phyloP scores from a whole-genome alignment of 2,329 filamentous ascomycete genomes.

The Sordariomycetes sp. region DNA sequence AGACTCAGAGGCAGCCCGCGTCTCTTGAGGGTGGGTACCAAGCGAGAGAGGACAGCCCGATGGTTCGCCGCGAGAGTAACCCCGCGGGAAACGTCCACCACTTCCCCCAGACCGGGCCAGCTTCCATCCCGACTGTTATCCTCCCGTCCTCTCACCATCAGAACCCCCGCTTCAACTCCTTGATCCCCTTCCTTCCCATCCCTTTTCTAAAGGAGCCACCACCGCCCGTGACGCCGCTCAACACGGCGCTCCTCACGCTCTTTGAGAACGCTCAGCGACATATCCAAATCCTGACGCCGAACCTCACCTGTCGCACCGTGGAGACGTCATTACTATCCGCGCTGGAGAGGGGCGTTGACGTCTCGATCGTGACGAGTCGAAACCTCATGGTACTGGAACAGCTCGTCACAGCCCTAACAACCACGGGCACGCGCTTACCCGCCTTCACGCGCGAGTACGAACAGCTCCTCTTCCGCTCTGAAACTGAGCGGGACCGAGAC shows the following conservation, averaged over 20 bases:
- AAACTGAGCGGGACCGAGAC: constrained; percentile 13
- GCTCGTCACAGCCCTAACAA: constrained; percentile 65
- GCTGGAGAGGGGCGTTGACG: constrained; percentile 50
- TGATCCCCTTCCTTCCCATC: constrained; percentile 21
- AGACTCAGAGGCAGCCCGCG: not conserved
- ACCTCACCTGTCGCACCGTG: constrained; percentile 56
- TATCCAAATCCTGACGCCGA: constrained; percentile 66
- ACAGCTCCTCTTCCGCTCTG: constrained; percentile 7
- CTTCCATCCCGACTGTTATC: constrained; percentile 40
- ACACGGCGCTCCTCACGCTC: constrained; percentile 47
- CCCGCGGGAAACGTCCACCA: not conserved
- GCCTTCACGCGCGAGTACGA: constrained; percentile 44
- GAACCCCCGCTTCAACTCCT: constrained; percentile 44
- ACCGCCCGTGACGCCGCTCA: constrained; percentile 54
- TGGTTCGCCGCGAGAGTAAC: not conserved
- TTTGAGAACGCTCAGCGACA: constrained; percentile 40
- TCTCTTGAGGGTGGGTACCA: not conserved
- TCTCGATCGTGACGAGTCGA: constrained; percentile 53
- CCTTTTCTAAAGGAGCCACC: constrained; percentile 35
- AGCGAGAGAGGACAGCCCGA: not conserved
- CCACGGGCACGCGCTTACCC: constrained; percentile 51
- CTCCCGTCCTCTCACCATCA: constrained; percentile 63
- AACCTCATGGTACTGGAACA: constrained; percentile 70
- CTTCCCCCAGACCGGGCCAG: not conserved
- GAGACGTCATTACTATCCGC: constrained; percentile 47